Percentiles rank a stretch among this genome's conserved stretches.
These are phyloP conservation scores for Rosellinia necatrix DNA, from an alignment of 2,329 filamentous ascomycete species.

Conservation along the genomic window DNA sequence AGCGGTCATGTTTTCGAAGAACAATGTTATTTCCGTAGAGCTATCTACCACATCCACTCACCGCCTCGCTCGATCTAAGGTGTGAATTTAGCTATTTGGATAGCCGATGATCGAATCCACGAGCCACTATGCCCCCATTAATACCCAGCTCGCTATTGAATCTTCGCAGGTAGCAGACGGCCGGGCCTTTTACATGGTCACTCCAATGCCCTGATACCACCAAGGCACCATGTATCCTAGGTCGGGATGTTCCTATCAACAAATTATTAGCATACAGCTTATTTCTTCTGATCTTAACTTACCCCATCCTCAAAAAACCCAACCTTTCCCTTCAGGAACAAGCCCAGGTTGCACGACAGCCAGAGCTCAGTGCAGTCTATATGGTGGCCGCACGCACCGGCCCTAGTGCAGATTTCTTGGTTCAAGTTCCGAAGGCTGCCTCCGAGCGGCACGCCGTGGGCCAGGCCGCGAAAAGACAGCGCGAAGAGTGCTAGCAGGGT, in stretches of 20 bases:
- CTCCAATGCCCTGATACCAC: slow-evolving; percentile 27
- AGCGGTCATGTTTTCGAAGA: neutral
- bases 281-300: slow-evolving; percentile 1
- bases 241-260: slow-evolving; percentile 13
- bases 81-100: neutral
- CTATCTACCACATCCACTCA: neutral
- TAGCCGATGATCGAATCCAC: neutral
- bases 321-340: slow-evolving; percentile 10
- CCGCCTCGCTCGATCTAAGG: too few relatives aligned
- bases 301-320: slow-evolving; percentile 16
- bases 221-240: slow-evolving; percentile 27
- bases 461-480: neutral
- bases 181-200: slow-evolving; percentile 7
- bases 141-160: too few relatives aligned
- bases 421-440: slow-evolving; percentile 20
- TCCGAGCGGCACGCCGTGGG: slow-evolving; percentile 17
- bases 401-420: slow-evolving; percentile 17
- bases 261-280: slow-evolving; percentile 1
- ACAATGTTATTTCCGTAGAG: neutral
- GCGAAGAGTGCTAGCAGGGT: neutral
- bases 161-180: too few relatives aligned
- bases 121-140: neutral
- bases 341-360: slow-evolving; percentile 22
- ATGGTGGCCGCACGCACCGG: slow-evolving; percentile 19
- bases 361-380: slow-evolving; percentile 27